phyloP scores from a whole-genome alignment of 495 filamentous ascomycete species.

The Xylona heveae region DNA sequence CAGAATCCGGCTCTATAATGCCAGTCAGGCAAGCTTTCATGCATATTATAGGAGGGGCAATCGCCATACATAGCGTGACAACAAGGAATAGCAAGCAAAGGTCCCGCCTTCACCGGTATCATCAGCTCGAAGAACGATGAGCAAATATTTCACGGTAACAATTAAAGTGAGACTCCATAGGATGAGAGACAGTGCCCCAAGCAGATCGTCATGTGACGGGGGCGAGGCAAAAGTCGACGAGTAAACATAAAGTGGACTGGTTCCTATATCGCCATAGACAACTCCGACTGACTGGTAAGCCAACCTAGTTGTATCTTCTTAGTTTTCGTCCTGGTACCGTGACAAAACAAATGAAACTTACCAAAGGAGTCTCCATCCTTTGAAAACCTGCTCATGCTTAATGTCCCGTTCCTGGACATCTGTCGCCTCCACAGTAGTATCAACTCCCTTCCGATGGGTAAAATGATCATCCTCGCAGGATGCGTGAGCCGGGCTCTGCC shows the following conservation, averaged over 20 bases:
- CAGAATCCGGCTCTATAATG: conserved; percentile 16
- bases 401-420: no score
- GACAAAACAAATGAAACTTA: not conserved
- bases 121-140: conserved; percentile 47
- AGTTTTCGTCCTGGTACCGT: not conserved
- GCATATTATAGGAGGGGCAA: no score
- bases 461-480: no score
- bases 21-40: conserved; percentile 24
- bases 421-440: no score
- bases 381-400: no score
- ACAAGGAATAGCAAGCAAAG: conserved; percentile 48
- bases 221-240: conserved; percentile 41
- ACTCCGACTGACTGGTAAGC: conserved; percentile 50
- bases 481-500: no score
- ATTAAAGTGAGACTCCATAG: conserved; percentile 56
- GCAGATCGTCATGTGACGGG: conserved; percentile 35
- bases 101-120: conserved; percentile 65
- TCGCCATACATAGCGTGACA: conserved; percentile 37
- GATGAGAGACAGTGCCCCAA: conserved; percentile 51
- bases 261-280: conserved; percentile 63
- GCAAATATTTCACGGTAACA: conserved; percentile 51
- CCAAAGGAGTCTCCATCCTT: conserved; percentile 1
- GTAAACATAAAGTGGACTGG: conserved; percentile 50
- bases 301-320: conserved; percentile 18
- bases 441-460: no score